Percentiles rank a stretch among this genome's conserved stretches.
Conservation (phyloP, 2,329 filamentous ascomycete species). For the Venturia oleaginea region DNA sequence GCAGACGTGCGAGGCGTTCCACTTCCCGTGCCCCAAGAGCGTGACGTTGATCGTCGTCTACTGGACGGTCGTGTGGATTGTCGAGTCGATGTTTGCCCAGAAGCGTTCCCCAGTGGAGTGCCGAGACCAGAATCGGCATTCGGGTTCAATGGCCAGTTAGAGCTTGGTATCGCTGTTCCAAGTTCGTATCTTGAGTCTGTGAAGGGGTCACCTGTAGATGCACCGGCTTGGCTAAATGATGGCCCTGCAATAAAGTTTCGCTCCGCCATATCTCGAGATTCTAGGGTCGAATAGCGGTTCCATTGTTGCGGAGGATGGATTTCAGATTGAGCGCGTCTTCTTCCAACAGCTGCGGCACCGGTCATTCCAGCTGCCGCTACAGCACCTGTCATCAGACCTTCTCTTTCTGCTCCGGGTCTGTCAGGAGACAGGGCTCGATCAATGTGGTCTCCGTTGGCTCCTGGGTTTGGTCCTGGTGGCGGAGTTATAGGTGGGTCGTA, state of each 20-base stretch:
- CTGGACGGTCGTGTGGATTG: not conserved
- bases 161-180: not conserved
- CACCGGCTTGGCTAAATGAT: not conserved
- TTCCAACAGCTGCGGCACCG: not conserved
- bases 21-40: not conserved
- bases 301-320: not conserved
- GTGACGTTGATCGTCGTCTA: not conserved
- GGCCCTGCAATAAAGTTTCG: not conserved
- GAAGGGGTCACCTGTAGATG: conserved; percentile 4
- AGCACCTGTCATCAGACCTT: conserved; percentile 4
- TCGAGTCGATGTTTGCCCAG: not conserved
- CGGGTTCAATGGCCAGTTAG: conserved; percentile 7
- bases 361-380: not conserved
- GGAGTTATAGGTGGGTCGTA: conserved; percentile 14
- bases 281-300: conserved; percentile 5
- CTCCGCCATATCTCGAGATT: not conserved
- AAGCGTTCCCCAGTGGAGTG: not conserved
- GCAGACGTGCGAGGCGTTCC: not conserved
- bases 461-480: not conserved
- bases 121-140: conserved; percentile 3
- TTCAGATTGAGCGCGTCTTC: not conserved
- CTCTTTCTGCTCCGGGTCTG: not conserved
- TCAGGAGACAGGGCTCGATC: not conserved
- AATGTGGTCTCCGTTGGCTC: not conserved
- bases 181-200: not conserved